These are phyloP conservation scores for Nicotiana otophora DNA, from an alignment of 257 asterid genomes.

Conservation along the genomic window DNA sequence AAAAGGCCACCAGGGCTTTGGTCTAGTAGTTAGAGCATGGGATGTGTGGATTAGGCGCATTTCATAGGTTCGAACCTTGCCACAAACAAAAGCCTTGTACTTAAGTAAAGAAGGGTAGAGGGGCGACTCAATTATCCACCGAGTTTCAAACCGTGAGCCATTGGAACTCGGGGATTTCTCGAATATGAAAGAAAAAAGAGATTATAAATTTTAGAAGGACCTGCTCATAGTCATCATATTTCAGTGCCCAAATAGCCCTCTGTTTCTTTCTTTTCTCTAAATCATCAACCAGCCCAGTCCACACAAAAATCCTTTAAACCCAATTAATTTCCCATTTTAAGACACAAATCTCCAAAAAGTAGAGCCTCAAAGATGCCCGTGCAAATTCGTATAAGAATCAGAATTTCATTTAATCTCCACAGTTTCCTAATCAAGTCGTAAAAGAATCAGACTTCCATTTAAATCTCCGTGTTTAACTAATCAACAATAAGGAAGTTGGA, in stretches of 20 bases:
- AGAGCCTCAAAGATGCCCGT: background rate
- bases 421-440: background rate
- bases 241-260: background rate
- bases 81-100: no score
- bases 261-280: background rate
- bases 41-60: no score
- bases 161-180: no score
- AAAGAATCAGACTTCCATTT: background rate
- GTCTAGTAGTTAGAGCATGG: no score
- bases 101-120: no score
- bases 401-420: background rate
- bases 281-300: background rate
- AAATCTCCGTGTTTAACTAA: background rate
- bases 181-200: no score
- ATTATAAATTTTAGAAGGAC: background rate
- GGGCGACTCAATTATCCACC: no score
- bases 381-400: background rate
- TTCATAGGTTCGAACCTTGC: no score
- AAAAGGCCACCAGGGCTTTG: background rate
- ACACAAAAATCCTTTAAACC: background rate
- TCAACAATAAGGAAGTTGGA: conserved; percentile 1
- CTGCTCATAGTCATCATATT: background rate
- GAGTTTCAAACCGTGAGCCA: no score
- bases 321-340: background rate
- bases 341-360: background rate